A percentile compares a stretch with the other conserved stretches of the same genome.
Conservation (phyloP, 805 yeast genomes). For the Yarrowia divulgata region DNA sequence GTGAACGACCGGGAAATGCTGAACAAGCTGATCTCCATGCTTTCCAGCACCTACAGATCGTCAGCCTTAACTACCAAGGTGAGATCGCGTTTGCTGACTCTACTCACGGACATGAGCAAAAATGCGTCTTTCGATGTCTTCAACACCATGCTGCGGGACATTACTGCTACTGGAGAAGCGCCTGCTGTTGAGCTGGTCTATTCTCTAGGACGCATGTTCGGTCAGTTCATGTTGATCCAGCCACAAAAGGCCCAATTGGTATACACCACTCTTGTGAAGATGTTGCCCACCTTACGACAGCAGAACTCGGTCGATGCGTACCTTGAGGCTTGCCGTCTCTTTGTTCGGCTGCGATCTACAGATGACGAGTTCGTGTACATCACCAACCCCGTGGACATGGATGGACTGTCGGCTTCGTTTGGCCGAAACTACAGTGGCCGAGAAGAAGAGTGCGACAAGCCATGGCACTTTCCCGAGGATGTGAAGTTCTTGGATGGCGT, state of each 20-base stretch:
- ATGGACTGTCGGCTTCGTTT: constrained; percentile 67
- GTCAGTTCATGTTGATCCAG: constrained; percentile 44
- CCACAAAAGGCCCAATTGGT: constrained; percentile 48
- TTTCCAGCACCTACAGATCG: constrained; percentile 1
- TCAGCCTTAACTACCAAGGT: constrained; percentile 41
- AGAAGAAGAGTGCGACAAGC: constrained; percentile 37
- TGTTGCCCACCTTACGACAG: constrained; percentile 38
- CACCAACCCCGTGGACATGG: constrained; percentile 65
- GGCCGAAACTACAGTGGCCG: constrained; percentile 56
- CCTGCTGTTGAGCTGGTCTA: constrained; percentile 41
- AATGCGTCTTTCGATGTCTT: constrained; percentile 41
- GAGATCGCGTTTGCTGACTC: constrained; percentile 50
- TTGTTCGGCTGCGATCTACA: constrained; percentile 63
- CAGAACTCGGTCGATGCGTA: constrained; percentile 39
- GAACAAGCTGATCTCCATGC: constrained; percentile 48
- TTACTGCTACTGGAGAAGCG: constrained; percentile 23
- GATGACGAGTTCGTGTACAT: constrained; percentile 57
- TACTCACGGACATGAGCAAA: constrained; percentile 46
- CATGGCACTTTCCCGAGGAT: constrained; percentile 70
- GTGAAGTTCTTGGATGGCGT: constrained; percentile 58
- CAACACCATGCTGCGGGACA: constrained; percentile 33
- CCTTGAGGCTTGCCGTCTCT: constrained; percentile 59
- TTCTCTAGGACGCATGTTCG: constrained; percentile 47
- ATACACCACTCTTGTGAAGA: constrained; percentile 45
- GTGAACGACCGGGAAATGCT: constrained; percentile 50